Conservation (phyloP, 1,139 yeast species). For the Candida frijolesensis region DNA sequence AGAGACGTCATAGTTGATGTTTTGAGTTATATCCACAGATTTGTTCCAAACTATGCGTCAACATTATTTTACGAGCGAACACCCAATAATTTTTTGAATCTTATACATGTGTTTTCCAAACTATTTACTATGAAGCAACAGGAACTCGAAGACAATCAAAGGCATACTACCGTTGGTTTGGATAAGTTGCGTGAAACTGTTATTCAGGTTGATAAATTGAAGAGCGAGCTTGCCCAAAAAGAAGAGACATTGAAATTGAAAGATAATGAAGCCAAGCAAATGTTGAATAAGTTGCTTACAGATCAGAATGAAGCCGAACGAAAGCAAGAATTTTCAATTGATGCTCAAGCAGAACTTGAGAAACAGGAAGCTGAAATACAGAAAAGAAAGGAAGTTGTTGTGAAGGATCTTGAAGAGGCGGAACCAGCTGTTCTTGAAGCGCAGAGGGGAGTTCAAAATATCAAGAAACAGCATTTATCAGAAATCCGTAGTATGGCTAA, state of each 20-base stretch:
- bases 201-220: conserved; percentile 65
- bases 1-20: conserved; percentile 53
- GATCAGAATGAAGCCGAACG: conserved; percentile 94
- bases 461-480: conserved; percentile 88
- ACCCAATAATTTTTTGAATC: conserved; percentile 54
- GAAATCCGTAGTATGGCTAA: conserved; percentile 87
- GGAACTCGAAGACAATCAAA: conserved; percentile 65
- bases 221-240: conserved; percentile 56
- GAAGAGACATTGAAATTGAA: conserved; percentile 52
- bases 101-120: conserved; percentile 49
- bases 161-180: conserved; percentile 73
- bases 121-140: conserved; percentile 47
- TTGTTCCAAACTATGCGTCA: conserved; percentile 15
- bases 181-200: conserved; percentile 80
- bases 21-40: conserved; percentile 50
- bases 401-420: conserved; percentile 67
- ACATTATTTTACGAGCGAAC: conserved; percentile 14
- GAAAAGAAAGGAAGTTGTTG: conserved; percentile 56
- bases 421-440: conserved; percentile 89
- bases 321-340: conserved; percentile 81
- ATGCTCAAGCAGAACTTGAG: conserved; percentile 69
- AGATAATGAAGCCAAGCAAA: conserved; percentile 67
- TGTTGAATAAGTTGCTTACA: conserved; percentile 75
- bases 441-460: conserved; percentile 82
- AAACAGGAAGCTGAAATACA: conserved; percentile 66